phyloP scores from a whole-genome alignment of 306 rosid genomes.

The Corylus americana region DNA sequence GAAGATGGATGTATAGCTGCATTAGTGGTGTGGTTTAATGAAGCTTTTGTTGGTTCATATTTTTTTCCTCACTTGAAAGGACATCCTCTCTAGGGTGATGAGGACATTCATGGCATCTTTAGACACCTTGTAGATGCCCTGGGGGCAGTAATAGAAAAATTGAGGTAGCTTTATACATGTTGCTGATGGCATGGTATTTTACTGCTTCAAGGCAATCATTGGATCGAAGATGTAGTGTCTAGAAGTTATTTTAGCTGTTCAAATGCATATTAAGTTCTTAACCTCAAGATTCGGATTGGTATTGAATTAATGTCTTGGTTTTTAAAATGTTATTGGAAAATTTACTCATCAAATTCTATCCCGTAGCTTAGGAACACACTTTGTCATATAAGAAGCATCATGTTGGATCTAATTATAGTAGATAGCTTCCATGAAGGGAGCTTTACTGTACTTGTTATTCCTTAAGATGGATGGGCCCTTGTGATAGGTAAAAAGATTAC shows the following conservation, averaged over 20 bases:
- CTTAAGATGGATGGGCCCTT: conserved; percentile 26
- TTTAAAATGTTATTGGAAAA: not conserved
- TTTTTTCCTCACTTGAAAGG: not conserved
- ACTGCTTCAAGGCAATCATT: not conserved
- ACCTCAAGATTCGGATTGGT: not conserved
- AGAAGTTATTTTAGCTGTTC: not conserved
- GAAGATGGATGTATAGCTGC: not conserved
- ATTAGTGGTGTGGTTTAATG: not conserved
- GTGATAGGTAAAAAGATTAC: conserved; percentile 52
- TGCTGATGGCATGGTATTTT: not conserved
- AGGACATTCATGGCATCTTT: not conserved
- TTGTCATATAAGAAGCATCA: not conserved
- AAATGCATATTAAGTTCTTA: not conserved
- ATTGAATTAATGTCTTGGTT: not conserved
- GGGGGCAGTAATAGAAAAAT: not conserved
- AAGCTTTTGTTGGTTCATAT: not conserved
- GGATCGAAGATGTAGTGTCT: not conserved
- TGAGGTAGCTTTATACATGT: not conserved
- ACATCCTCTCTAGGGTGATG: not conserved
- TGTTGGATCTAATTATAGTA: not conserved
- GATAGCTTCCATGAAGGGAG: not conserved
- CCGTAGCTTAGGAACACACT: not conserved
- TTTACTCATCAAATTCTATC: not conserved
- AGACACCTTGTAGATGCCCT: not conserved
- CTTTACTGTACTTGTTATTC: conserved; percentile 15